These are phyloP conservation scores for Septoria petroselini DNA, from an alignment of 2,329 filamentous ascomycete genomes.

Conservation along the genomic window DNA sequence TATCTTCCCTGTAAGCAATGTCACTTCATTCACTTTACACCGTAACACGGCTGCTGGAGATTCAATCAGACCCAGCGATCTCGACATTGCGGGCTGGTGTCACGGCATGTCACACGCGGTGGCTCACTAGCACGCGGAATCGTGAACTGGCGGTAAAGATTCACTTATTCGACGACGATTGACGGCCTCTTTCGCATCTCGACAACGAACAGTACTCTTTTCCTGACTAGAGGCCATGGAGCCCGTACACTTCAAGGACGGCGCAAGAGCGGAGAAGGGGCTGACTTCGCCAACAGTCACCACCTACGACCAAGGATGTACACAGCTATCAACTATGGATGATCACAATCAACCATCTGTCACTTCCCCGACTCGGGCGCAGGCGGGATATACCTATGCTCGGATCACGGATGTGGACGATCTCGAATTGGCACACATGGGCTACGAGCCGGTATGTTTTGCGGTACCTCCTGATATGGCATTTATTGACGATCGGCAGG, in stretches of 20 bases:
- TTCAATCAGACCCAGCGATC: not conserved
- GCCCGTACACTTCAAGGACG: slow-evolving; percentile 10
- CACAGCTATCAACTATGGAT: not conserved
- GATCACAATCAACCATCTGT: not conserved
- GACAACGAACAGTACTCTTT: slow-evolving; percentile 5
- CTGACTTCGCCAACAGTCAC: slow-evolving; percentile 5
- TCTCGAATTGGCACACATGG: slow-evolving; percentile 58
- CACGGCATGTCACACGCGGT: slow-evolving; percentile 8
- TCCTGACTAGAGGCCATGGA: slow-evolving; percentile 15
- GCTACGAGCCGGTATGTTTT: slow-evolving; percentile 57
- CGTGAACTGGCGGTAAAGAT: slow-evolving; percentile 19
- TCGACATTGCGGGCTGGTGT: slow-evolving; percentile 8
- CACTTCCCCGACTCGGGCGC: not conserved
- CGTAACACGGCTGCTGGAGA: slow-evolving; percentile 11
- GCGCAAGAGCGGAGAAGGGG: slow-evolving; percentile 16
- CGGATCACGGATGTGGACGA: slow-evolving; percentile 53
- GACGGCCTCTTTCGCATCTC: slow-evolving; percentile 1
- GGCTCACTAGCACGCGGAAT: not conserved
- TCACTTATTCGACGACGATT: slow-evolving; percentile 1
- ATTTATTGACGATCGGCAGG: slow-evolving; percentile 42
- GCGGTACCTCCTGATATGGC: not conserved
- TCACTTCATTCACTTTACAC: not conserved
- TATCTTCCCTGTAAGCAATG: slow-evolving; percentile 9
- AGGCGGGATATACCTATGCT: slow-evolving; percentile 2
- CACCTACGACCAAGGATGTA: not conserved